phyloP scores from a whole-genome alignment of 2,329 filamentous ascomycete genomes.

The Aschersonia sp. region DNA sequence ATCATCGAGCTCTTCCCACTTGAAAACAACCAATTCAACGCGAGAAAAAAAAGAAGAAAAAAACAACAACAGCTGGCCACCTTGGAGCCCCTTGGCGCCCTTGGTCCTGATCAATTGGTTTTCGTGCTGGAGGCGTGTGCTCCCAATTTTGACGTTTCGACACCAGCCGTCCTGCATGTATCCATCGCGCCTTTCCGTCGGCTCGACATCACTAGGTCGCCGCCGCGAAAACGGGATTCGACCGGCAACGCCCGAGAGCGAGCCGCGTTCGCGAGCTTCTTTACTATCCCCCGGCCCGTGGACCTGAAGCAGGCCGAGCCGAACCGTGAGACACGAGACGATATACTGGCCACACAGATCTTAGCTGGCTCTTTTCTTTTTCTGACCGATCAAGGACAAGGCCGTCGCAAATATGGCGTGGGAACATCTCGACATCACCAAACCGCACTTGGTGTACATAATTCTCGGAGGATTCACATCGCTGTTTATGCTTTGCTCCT shows the following conservation, averaged over 20 bases:
- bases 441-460: slow-evolving; percentile 94
- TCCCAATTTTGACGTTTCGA: not conserved
- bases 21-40: too few relatives aligned
- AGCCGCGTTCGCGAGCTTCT: not conserved
- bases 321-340: not conserved
- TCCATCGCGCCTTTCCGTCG: slow-evolving; percentile 2
- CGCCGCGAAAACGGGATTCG: slow-evolving; percentile 2
- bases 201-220: slow-evolving; percentile 5
- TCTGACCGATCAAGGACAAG: not conserved
- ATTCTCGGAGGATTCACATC: slow-evolving; percentile 96
- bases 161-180: slow-evolving; percentile 4
- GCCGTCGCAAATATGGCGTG: slow-evolving; percentile 45
- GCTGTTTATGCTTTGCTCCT: slow-evolving; percentile 95
- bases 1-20: too few relatives aligned
- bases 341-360: not conserved
- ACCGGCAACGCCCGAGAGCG: slow-evolving; percentile 1
- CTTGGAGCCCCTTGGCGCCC: too few relatives aligned
- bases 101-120: too few relatives aligned
- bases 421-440: slow-evolving; percentile 74
- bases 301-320: not conserved
- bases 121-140: not conserved
- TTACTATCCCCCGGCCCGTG: slow-evolving; percentile 1
- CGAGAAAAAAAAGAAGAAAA: too few relatives aligned
- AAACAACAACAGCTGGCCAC: too few relatives aligned
- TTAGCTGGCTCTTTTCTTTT: not conserved